phyloP scores from a whole-genome alignment of 2,329 filamentous ascomycete species.

The Claviceps spartinae region DNA sequence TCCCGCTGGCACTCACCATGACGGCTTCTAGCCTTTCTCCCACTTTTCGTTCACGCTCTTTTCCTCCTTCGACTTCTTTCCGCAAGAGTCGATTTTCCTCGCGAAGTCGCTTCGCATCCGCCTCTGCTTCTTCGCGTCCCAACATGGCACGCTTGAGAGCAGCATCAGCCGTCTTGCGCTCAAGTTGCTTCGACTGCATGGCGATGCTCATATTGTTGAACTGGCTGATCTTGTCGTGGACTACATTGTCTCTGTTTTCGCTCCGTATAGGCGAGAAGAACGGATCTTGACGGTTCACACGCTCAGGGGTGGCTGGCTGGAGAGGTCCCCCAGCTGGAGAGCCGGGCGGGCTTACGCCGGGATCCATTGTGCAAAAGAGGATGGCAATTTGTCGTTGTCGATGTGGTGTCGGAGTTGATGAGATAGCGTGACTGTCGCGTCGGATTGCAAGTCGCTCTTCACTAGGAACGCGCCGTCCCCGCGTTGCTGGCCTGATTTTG shows the following conservation, averaged over 20 bases:
- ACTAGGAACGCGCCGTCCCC: not conserved
- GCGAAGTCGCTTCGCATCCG: constrained; percentile 48
- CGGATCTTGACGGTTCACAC: constrained; percentile 36
- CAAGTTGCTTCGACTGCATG: constrained; percentile 44
- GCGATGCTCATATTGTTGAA: constrained; percentile 57
- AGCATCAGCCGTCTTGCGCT: constrained; percentile 51
- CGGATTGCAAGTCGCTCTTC: not conserved
- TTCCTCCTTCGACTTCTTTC: constrained; percentile 49
- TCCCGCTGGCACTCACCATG: constrained; percentile 39
- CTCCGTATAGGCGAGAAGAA: constrained; percentile 22
- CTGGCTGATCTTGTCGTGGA: constrained; percentile 56
- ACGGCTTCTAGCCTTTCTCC: constrained; percentile 54
- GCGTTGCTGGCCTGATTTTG: not conserved
- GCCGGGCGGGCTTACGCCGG: constrained; percentile 34
- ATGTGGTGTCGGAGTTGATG: constrained; percentile 2
- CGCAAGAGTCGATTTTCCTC: constrained; percentile 45
- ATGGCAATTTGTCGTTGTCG: not conserved
- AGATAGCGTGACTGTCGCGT: not conserved
- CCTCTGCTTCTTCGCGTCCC: constrained; percentile 58
- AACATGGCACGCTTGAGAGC: constrained; percentile 53
- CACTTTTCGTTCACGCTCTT: constrained; percentile 51
- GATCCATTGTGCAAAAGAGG: constrained; percentile 25
- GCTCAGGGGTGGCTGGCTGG: constrained; percentile 48
- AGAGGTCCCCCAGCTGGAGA: constrained; percentile 42
- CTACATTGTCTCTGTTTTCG: constrained; percentile 42